These are phyloP conservation scores for Macrotyloma uniflorum DNA, from an alignment of 306 rosid genomes.

Conservation along the genomic window DNA sequence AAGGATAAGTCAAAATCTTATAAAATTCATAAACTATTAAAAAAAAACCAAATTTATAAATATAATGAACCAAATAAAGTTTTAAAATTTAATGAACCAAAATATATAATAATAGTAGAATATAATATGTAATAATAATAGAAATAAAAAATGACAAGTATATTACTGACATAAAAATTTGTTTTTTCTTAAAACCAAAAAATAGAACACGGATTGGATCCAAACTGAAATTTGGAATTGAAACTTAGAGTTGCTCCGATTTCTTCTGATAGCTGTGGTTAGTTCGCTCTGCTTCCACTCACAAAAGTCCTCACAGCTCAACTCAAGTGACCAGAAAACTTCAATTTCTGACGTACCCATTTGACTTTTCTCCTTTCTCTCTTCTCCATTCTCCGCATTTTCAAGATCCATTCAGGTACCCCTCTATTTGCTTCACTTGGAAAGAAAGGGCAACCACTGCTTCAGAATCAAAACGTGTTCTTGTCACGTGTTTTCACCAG, in stretches of 20 bases:
- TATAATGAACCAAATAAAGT: too few relatives aligned
- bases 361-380: conserved; percentile 33
- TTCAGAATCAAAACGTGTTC: conserved; percentile 14
- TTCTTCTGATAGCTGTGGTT: background rate
- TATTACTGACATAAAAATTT: background rate
- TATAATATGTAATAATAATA: too few relatives aligned
- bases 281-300: background rate
- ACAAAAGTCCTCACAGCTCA: conserved; percentile 27
- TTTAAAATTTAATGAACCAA: too few relatives aligned
- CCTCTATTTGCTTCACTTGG: background rate
- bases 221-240: conserved; percentile 25
- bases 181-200: background rate
- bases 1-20: too few relatives aligned
- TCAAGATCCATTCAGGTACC: conserved; percentile 40
- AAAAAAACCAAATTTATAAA: too few relatives aligned
- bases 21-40: too few relatives aligned
- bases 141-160: too few relatives aligned
- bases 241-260: conserved; percentile 10
- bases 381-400: conserved; percentile 30
- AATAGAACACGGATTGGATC: conserved; percentile 25
- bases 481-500: background rate
- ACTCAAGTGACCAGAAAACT: conserved; percentile 21
- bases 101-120: too few relatives aligned
- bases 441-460: conserved; percentile 25
- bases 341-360: conserved; percentile 34